Evolutionary conservation across 352 stramenopile genomes (phyloP), one percentile per base, ranked within the genome.

Genomic region (Pythium coloratum): DNA sequence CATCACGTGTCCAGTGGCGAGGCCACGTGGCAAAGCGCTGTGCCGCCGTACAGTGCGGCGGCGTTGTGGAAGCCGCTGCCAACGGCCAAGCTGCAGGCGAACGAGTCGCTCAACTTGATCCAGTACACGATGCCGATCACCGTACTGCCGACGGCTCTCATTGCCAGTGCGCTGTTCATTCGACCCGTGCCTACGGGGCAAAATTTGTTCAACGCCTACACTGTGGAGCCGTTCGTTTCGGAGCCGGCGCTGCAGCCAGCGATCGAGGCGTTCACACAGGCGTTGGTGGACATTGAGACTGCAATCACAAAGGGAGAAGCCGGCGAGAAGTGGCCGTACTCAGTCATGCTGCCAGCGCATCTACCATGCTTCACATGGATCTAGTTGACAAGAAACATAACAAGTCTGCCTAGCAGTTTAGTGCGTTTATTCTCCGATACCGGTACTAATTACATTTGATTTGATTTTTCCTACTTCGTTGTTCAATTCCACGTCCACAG

Each of bases 1-100:
- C 75, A 84, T 66, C 70, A 82, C 32, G 69, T 70, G 30, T 77
- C 82, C 70, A 81, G 80, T 56, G 72, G 77, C 28, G 47, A 59
- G 2, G 61, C 66, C 12, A 73, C 70, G 1, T 84, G 77, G 77
- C 64, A 82, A 64, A 71, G n/a, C 32, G 36, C 30, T 13, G 28
- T 30, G 9, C 28, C 33, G 20, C 59, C 59, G 12, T 58, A 58
- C 59, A 58, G 46, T 20, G 13, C 30, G 12, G n/a, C 46, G n/a
- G 51, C 51, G 5, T 40, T 68, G 18, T 62, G 62, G 51, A 78
- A 74, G 53, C 36, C 62, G 3, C 13, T 62, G 51, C 62, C 62
- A 9, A 57, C 26, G 16, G 20, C 16, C 7, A 67, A 67, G 51
- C 49, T 60, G 6, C 20, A 32, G 6, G 30, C 34, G n/a, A 42